Evolutionary conservation across 495 filamentous ascomycete genomes (phyloP).

Genomic region (Xylaria venustula): DNA sequence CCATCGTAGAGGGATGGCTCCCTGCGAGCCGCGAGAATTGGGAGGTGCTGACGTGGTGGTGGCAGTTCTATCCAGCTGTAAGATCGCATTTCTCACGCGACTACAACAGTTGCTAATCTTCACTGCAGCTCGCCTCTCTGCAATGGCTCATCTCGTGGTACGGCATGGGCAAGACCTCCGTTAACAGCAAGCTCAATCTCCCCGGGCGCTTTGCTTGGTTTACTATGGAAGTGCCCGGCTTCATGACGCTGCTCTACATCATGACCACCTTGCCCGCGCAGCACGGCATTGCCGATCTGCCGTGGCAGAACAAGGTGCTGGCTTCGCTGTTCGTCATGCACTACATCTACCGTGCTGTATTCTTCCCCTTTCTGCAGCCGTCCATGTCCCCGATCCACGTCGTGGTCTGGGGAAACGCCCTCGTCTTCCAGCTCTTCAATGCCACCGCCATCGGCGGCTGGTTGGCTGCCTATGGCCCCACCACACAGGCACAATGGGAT

Average conservation of each 20-base stretch:
- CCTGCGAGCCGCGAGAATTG: slow-evolving; percentile 54
- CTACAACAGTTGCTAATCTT: slow-evolving; percentile 5
- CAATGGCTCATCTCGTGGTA: slow-evolving; percentile 68
- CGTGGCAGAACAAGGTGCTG: slow-evolving; percentile 68
- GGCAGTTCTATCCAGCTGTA: slow-evolving; percentile 48
- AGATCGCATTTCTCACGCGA: slow-evolving; percentile 1
- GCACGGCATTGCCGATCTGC: slow-evolving; percentile 51
- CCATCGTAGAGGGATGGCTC: slow-evolving; percentile 46
- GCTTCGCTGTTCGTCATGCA: slow-evolving; percentile 69
- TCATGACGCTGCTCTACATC: slow-evolving; percentile 72
- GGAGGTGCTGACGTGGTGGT: slow-evolving; percentile 50
- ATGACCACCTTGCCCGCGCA: slow-evolving; percentile 63
- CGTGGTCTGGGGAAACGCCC: slow-evolving; percentile 57
- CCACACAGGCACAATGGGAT: slow-evolving; percentile 56
- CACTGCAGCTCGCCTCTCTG: slow-evolving; percentile 49
- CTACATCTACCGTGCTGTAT: slow-evolving; percentile 83
- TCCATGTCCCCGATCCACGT: slow-evolving; percentile 86
- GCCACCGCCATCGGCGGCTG: slow-evolving; percentile 73
- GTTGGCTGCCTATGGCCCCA: slow-evolving; percentile 74
- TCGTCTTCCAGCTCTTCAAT: slow-evolving; percentile 77
- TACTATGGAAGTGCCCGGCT: slow-evolving; percentile 79
- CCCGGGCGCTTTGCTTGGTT: slow-evolving; percentile 87
- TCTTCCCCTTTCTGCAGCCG: slow-evolving; percentile 78
- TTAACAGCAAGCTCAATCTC: slow-evolving; percentile 69
- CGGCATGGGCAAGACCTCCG: slow-evolving; percentile 84